Evolutionary conservation across 139 green algal species (phyloP).

Genomic region (Closterium sp.): DNA sequence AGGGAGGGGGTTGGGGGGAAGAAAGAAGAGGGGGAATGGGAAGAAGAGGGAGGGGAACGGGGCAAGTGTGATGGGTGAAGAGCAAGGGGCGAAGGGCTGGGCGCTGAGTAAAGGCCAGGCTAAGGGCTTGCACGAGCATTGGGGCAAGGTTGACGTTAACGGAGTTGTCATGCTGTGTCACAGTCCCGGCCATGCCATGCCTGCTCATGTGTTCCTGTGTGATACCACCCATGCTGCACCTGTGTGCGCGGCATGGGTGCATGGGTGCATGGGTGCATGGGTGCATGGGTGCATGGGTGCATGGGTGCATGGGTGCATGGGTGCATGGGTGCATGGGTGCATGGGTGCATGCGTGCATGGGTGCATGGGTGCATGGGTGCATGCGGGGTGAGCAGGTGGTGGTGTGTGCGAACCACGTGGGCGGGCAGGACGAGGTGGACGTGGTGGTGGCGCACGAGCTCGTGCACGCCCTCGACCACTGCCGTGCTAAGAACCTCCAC

Average conservation of each 20-base stretch:
- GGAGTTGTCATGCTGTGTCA: neutral
- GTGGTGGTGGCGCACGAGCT: slow-evolving; percentile 85
- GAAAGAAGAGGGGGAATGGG: neutral
- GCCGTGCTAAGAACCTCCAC: slow-evolving; percentile 67
- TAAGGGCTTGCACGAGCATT: neutral
- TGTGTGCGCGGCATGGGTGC: neutral
- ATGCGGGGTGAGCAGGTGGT: too few species aligned
- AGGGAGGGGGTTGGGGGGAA: too few species aligned
- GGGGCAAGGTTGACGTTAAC: neutral
- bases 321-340: too few species aligned
- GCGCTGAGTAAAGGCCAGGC: neutral
- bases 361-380: too few species aligned
- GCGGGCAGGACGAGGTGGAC: slow-evolving; percentile 71
- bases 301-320: too few species aligned
- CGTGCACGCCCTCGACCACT: slow-evolving; percentile 92
- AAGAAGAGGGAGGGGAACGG: neutral
- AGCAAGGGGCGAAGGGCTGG: neutral
- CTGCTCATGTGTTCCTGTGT: neutral
- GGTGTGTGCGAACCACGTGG: slow-evolving; percentile 86
- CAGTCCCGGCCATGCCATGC: neutral
- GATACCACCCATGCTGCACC: too few species aligned
- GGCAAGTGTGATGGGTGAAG: too few species aligned
- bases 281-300: too few species aligned
- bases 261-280: neutral
- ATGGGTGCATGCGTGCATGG: too few species aligned